Evolutionary conservation across 2,329 filamentous ascomycete genomes (phyloP), one percentile per base, ranked within the genome.

Genomic region (Cladophialophora immunda): DNA sequence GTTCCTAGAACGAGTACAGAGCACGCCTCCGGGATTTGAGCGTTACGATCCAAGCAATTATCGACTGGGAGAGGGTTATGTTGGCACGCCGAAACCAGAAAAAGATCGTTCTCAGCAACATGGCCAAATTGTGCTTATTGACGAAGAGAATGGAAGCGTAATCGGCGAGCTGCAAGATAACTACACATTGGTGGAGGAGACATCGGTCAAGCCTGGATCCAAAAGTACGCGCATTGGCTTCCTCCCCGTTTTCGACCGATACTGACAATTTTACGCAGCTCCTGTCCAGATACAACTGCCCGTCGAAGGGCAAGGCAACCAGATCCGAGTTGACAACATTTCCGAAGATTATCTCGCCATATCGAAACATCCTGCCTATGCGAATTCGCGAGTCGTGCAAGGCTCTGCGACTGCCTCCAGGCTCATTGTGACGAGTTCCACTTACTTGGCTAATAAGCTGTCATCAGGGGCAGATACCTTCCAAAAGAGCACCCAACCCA

Each of bases 81-180:
- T 87, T 13, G 81, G 81, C 7, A 74, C 78, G 11, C 71, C 73
- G 11, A 59, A 53, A 15, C 27, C 38, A 5, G 55, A 53, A 27
- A 62, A 66, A 71, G 72, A n/a, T 64, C 66, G 50, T 56, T 77
- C 77, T 59, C 75, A 77, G 56, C 74, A 76, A n/a, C 75, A 87
- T 38, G 92, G 94, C 17, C 89, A 95, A 78, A 94, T 97, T 73
- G 94, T 99, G 4, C 85, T 99, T 9, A 84, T 99, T 17, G 93
- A 99, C 75, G 95, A 99, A 79, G 94, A 98, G 77, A 92, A 99
- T 79, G 95, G 95, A 60, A 96, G 92, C 73, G 92, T 99, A 8
- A 92, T 99, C 30, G 95, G 95, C 54, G 94, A 99, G 81, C 82
- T 99, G 68, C 89, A 91, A 65, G 91, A 94, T 65, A 91, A 90